Evolutionary conservation across 116 monocot genomes (phyloP).

Genomic region (Thalassia testudinum): DNA sequence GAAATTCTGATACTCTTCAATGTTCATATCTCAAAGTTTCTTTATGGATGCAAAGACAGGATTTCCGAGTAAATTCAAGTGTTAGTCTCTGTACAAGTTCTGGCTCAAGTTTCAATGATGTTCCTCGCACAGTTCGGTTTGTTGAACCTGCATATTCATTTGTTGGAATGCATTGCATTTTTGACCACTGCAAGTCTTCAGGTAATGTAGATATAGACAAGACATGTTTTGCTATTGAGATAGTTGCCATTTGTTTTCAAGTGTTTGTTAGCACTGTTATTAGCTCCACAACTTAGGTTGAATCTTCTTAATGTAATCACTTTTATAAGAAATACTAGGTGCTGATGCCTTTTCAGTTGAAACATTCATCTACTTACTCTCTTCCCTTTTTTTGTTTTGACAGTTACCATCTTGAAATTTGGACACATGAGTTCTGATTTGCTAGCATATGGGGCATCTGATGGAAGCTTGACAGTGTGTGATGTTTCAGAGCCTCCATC

Average conservation of each 20-base stretch:
- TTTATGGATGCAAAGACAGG: constrained; percentile 5
- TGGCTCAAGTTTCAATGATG: constrained; percentile 42
- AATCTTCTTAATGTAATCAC: too few species aligned
- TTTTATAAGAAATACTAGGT: too few species aligned
- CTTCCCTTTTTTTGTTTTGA: too few species aligned
- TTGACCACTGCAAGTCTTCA: constrained; percentile 91
- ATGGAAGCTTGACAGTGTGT: constrained; percentile 85
- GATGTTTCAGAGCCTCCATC: constrained; percentile 52
- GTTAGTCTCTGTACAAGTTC: constrained; percentile 52
- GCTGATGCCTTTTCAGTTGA: too few species aligned
- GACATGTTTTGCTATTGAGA: too few species aligned
- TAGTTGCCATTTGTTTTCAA: too few species aligned
- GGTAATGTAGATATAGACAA: constrained; percentile 20
- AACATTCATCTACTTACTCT: too few species aligned
- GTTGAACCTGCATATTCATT: constrained; percentile 93
- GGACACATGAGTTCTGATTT: constrained; percentile 92
- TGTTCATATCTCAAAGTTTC: neutral
- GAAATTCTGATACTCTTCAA: neutral
- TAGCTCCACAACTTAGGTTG: too few species aligned
- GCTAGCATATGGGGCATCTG: constrained; percentile 91
- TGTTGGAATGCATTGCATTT: constrained; percentile 97
- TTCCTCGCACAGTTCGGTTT: constrained; percentile 30
- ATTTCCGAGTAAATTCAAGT: constrained; percentile 11
- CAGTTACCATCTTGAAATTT: constrained; percentile 94
- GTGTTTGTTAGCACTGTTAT: too few species aligned